A percentile compares a stretch with the other conserved stretches of the same genome.
Evolutionary conservation across 306 rosid genomes (phyloP).

Genomic region (Pyrus bretschneideri): DNA sequence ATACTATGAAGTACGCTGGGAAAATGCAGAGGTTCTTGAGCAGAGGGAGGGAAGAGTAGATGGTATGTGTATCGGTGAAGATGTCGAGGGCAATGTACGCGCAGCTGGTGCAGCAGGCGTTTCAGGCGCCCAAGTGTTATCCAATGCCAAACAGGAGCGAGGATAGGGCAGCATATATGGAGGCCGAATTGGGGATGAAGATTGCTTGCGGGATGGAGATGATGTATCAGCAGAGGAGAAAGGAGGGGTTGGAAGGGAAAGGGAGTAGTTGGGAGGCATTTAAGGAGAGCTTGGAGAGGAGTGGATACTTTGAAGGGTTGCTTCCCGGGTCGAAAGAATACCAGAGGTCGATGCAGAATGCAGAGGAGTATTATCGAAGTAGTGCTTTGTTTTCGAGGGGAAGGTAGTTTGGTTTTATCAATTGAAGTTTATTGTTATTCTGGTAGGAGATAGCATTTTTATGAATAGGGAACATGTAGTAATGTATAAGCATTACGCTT

Average conservation of each 20-base stretch:
- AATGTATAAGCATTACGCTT: not conserved
- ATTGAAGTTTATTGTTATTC: not conserved
- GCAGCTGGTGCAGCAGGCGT: conserved; percentile 70
- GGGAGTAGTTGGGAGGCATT: conserved; percentile 72
- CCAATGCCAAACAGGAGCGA: conserved; percentile 48
- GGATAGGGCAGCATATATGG: conserved; percentile 24
- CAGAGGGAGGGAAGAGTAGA: conserved; percentile 49
- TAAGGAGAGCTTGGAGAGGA: conserved; percentile 58
- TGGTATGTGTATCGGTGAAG: conserved; percentile 54
- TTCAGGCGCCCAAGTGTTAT: conserved; percentile 78
- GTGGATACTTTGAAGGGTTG: conserved; percentile 71
- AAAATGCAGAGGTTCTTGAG: conserved; percentile 67
- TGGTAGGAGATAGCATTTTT: not conserved
- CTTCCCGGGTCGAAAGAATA: conserved; percentile 74
- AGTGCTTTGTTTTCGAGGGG: conserved; percentile 51
- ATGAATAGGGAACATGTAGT: not conserved
- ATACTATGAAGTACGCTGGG: conserved; percentile 71
- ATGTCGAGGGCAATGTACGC: conserved; percentile 98
- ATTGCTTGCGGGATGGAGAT: conserved; percentile 90
- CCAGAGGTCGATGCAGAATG: conserved; percentile 69
- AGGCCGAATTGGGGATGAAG: conserved; percentile 89
- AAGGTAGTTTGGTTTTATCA: conserved; percentile 34
- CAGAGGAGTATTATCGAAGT: conserved; percentile 56
- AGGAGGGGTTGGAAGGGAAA: conserved; percentile 67
- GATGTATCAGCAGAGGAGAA: conserved; percentile 75